Evolutionary conservation across 1,139 yeast species (phyloP).

Genomic region (Geotrichum phurueaensis): DNA sequence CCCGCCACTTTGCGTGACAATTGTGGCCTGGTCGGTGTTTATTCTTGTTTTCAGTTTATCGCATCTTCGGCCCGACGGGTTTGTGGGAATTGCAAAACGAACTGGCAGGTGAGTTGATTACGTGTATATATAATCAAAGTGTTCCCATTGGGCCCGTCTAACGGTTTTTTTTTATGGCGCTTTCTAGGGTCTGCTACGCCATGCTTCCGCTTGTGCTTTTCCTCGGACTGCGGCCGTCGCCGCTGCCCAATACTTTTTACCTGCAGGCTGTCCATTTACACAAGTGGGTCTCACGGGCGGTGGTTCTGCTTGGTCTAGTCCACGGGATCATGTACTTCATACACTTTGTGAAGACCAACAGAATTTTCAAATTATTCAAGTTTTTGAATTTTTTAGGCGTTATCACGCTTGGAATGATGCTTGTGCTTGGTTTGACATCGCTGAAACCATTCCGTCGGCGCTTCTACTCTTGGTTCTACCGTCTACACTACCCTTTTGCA

Average conservation of each 20-base stretch:
- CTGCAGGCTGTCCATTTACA: constrained; percentile 55
- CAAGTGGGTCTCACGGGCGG: constrained; percentile 73
- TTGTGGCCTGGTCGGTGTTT: constrained; percentile 37
- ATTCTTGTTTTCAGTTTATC: constrained; percentile 27
- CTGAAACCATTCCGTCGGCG: constrained; percentile 49
- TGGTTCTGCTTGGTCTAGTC: constrained; percentile 45
- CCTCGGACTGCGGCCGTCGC: constrained; percentile 57
- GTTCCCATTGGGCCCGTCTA: not conserved
- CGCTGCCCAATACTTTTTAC: constrained; percentile 51
- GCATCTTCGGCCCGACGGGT: constrained; percentile 29
- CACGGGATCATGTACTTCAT: constrained; percentile 56
- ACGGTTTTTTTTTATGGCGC: not conserved
- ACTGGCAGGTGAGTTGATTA: constrained; percentile 28
- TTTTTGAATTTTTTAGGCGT: constrained; percentile 59
- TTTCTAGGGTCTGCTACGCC: constrained; percentile 59
- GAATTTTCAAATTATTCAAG: constrained; percentile 40
- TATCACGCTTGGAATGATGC: constrained; percentile 42
- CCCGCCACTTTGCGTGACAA: constrained; percentile 33
- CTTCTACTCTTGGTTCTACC: constrained; percentile 55
- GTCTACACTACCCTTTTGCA: constrained; percentile 61
- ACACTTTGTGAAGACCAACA: constrained; percentile 42
- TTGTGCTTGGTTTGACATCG: constrained; percentile 49
- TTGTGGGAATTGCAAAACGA: constrained; percentile 29
- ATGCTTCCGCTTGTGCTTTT: constrained; percentile 60
- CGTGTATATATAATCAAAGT: no score